Evolutionary conservation across 2,329 filamentous ascomycete species (phyloP).

Genomic region (Cyphellophora attinorum): DNA sequence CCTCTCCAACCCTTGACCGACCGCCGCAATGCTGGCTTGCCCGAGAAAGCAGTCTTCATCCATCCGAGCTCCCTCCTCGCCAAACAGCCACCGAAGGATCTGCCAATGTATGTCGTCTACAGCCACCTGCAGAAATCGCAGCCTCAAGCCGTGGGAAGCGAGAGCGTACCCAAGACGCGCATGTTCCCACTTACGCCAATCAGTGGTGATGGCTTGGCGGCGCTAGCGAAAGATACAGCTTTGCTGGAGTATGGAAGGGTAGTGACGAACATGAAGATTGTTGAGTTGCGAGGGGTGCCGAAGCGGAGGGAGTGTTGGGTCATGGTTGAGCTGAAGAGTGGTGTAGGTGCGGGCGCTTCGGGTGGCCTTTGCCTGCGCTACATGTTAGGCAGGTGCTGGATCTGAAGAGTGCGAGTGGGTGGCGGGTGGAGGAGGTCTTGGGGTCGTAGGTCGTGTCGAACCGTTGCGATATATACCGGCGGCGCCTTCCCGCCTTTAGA

Average conservation of each 20-base stretch:
- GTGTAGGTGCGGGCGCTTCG: constrained; percentile 53
- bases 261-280: constrained; percentile 75
- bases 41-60: constrained; percentile 67
- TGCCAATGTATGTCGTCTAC: constrained; percentile 83
- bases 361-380: constrained; percentile 78
- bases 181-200: constrained; percentile 84
- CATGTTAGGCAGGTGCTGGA: constrained; percentile 75
- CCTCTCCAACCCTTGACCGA: constrained; percentile 58
- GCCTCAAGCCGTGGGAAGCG: constrained; percentile 35
- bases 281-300: constrained; percentile 35
- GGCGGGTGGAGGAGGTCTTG: constrained; percentile 18
- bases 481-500: no score
- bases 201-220: constrained; percentile 63
- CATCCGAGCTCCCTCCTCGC: constrained; percentile 79
- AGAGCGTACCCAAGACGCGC: constrained; percentile 60
- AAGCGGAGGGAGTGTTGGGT: constrained; percentile 70
- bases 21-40: constrained; percentile 33
- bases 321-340: constrained; percentile 64
- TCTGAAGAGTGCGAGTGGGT: constrained; percentile 54
- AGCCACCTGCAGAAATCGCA: constrained; percentile 67
- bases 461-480: neutral
- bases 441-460: neutral
- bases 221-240: constrained; percentile 74
- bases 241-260: constrained; percentile 81
- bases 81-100: constrained; percentile 57